A percentile compares a stretch with the other conserved stretches of the same genome.
Evolutionary conservation across 768 basidiomycete genomes (phyloP).

Genomic region (Suillus subluteus): DNA sequence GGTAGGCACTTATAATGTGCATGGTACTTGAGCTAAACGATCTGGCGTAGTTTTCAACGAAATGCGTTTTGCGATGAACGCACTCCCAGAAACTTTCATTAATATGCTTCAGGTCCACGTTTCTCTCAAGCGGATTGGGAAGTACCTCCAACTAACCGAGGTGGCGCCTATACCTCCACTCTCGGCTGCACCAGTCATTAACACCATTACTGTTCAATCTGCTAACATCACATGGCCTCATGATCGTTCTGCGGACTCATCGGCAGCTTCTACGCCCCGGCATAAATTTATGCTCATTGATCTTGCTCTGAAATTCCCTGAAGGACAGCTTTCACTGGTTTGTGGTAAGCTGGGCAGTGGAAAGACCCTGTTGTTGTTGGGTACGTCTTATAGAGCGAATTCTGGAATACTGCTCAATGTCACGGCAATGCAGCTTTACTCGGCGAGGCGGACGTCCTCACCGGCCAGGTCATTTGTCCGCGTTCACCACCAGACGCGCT

Average conservation of each 20-base stretch:
- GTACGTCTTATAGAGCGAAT: constrained; percentile 32
- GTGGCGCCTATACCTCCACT: constrained; percentile 65
- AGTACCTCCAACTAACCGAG: constrained; percentile 79
- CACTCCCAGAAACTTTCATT: constrained; percentile 89
- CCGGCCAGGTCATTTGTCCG: constrained; percentile 82
- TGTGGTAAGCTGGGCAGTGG: constrained; percentile 91
- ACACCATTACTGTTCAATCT: constrained; percentile 73
- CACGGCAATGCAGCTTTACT: constrained; percentile 58
- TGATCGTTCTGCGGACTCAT: constrained; percentile 62
- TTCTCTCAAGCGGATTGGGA: constrained; percentile 88
- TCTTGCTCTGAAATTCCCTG: constrained; percentile 75
- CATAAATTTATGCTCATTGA: constrained; percentile 83
- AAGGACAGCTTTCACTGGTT: constrained; percentile 77
- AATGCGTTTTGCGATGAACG: constrained; percentile 86
- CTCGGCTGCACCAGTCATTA: constrained; percentile 46
- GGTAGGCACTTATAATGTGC: constrained; percentile 30
- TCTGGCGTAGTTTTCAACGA: constrained; percentile 71
- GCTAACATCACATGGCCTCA: constrained; percentile 93
- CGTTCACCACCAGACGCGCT: constrained; percentile 83
- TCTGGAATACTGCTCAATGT: constrained; percentile 15
- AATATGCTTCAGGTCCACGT: constrained; percentile 87
- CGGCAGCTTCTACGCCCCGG: constrained; percentile 70
- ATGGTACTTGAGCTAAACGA: background rate
- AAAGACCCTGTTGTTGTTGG: constrained; percentile 81
- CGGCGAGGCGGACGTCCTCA: constrained; percentile 84